Conservation (phyloP, 148 eudicot species). For the Dianthus caryophyllus region DNA sequence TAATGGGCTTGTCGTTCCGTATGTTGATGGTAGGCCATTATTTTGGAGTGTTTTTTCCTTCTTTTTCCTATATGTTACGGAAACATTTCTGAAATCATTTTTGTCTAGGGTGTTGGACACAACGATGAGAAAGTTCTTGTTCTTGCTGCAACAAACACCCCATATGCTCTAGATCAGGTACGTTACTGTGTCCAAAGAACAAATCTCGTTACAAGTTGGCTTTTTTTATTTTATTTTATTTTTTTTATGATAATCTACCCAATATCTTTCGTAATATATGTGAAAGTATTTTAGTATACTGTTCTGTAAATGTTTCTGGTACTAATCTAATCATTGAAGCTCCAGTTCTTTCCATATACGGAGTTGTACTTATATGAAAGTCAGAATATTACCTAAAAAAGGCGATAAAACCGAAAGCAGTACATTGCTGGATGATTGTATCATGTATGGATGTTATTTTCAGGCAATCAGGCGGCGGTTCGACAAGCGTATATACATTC, state of each 20-base stretch:
- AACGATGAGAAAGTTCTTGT: conserved; percentile 96
- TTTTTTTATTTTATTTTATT: background rate
- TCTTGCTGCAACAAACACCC: conserved; percentile 96
- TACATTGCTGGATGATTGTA: background rate
- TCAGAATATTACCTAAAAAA: background rate
- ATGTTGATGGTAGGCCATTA: background rate
- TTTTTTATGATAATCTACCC: background rate
- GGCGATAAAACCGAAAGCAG: background rate
- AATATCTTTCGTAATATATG: background rate
- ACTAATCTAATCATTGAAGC: no score
- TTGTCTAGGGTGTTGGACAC: conserved; percentile 83
- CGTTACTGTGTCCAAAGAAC: background rate
- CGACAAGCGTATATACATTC: conserved; percentile 97
- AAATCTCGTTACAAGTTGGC: background rate
- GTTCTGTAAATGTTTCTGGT: no score
- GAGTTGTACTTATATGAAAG: no score
- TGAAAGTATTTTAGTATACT: no score
- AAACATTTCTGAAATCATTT: background rate
- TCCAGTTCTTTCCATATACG: no score
- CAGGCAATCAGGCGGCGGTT: conserved; percentile 94
- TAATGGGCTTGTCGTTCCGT: background rate
- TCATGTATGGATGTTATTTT: conserved; percentile 12
- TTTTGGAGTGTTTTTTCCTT: background rate
- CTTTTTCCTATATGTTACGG: background rate
- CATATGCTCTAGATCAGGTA: conserved; percentile 96